These are phyloP conservation scores for Tolypocladium inflatum DNA, from an alignment of 2,329 filamentous ascomycete genomes.

Conservation along the genomic window DNA sequence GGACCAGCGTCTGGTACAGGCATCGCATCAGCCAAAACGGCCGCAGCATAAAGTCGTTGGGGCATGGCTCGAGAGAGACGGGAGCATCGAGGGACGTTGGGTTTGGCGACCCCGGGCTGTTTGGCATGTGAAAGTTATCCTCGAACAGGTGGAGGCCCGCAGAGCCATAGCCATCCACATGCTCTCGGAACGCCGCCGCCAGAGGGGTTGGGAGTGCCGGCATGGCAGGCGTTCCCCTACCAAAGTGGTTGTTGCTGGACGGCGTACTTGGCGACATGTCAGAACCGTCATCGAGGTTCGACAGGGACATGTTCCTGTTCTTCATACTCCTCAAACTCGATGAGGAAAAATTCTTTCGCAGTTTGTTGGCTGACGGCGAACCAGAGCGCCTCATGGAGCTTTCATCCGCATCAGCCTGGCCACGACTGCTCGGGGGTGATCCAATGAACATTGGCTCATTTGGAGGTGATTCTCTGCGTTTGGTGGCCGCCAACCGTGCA, in stretches of 20 bases:
- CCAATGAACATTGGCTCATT: slow-evolving; percentile 14
- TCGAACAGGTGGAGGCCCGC: slow-evolving; percentile 75
- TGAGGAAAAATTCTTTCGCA: slow-evolving; percentile 60
- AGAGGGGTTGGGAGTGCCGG: slow-evolving; percentile 61
- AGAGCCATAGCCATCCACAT: slow-evolving; percentile 44
- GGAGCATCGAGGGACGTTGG: slow-evolving; percentile 55
- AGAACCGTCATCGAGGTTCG: slow-evolving; percentile 49
- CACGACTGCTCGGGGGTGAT: slow-evolving; percentile 23
- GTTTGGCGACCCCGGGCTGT: slow-evolving; percentile 55
- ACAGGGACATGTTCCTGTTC: slow-evolving; percentile 62
- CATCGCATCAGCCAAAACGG: slow-evolving; percentile 98
- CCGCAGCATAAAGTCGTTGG: slow-evolving; percentile 76
- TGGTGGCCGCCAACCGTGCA: neutral
- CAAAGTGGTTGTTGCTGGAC: slow-evolving; percentile 58
- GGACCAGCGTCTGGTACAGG: slow-evolving; percentile 82
- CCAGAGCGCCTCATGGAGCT: slow-evolving; percentile 31
- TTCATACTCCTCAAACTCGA: slow-evolving; percentile 64
- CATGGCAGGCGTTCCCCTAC: slow-evolving; percentile 36
- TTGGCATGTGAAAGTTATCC: slow-evolving; percentile 64
- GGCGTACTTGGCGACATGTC: slow-evolving; percentile 69
- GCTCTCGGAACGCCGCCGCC: slow-evolving; percentile 50
- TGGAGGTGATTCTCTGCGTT: slow-evolving; percentile 9
- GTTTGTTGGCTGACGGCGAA: slow-evolving; percentile 41
- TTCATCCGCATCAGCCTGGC: slow-evolving; percentile 24
- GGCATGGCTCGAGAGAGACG: slow-evolving; percentile 79